Conservation (phyloP, 2,329 filamentous ascomycete genomes). For the Aureobasidium sp. region DNA sequence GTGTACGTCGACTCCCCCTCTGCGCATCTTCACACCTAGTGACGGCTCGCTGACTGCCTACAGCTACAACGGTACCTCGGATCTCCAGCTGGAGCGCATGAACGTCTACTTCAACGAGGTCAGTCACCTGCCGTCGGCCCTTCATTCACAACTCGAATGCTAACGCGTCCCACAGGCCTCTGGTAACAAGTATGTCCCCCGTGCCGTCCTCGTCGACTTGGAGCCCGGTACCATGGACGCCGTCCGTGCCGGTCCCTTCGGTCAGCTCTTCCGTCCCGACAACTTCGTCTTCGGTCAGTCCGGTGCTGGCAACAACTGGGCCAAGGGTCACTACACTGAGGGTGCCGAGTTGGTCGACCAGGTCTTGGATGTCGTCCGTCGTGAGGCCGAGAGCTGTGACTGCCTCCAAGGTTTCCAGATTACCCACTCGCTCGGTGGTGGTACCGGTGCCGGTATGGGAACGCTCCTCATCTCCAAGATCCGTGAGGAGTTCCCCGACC, state of each 20-base stretch:
- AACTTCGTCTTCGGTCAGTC: conserved; percentile 99
- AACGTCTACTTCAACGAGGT: conserved; percentile 99
- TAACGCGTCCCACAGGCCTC: conserved; percentile 58
- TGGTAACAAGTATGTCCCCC: conserved; percentile 98
- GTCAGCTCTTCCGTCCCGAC: conserved; percentile 98
- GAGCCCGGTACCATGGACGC: conserved; percentile 99
- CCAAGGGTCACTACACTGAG: conserved; percentile 99
- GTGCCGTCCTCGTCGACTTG: conserved; percentile 97
- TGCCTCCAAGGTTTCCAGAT: conserved; percentile 99
- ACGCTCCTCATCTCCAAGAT: conserved; percentile 99
- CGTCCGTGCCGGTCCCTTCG: conserved; percentile 95
- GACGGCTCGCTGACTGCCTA: conserved; percentile 24
- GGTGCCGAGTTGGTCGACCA: conserved; percentile 98
- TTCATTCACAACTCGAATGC: conserved; percentile 19
- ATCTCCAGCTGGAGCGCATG: conserved; percentile 99
- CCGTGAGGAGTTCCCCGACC: conserved; percentile 99
- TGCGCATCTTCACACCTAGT: not conserved
- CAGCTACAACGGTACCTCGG: conserved; percentile 95
- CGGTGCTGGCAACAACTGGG: conserved; percentile 99
- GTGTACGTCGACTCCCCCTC: conserved; percentile 56
- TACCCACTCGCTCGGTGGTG: conserved; percentile 99
- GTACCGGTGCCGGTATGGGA: conserved; percentile 99
- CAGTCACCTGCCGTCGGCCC: conserved; percentile 24
- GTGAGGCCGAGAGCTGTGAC: conserved; percentile 97
- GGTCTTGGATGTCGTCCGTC: conserved; percentile 95